A percentile compares a stretch with the other conserved stretches of the same genome.
Conservation (phyloP, 768 basidiomycete genomes). For the Pleurotus sapidus region DNA sequence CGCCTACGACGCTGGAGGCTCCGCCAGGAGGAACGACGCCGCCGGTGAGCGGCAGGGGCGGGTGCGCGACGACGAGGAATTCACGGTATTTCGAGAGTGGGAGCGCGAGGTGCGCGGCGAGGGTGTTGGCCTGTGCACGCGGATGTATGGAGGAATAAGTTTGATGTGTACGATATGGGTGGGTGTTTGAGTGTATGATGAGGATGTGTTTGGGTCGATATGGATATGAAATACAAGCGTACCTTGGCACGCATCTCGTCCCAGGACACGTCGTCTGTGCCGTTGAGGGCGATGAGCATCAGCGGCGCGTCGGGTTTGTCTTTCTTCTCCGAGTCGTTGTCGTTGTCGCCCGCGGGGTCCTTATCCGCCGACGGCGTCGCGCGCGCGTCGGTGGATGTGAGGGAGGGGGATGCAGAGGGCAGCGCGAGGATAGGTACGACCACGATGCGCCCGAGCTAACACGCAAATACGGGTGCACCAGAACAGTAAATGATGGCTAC, state of each 20-base stretch:
- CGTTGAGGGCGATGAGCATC: conserved; percentile 69
- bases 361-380: no score
- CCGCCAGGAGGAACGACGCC: not conserved
- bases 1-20: not conserved
- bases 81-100: conserved; percentile 42
- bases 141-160: no score
- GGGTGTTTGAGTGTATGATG: not conserved
- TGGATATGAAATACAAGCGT: conserved; percentile 11
- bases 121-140: conserved; percentile 32
- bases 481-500: no score
- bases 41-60: not conserved
- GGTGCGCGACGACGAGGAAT: conserved; percentile 15
- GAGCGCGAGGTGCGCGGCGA: conserved; percentile 42
- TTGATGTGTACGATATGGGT: no score
- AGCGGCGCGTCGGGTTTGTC: conserved; percentile 39
- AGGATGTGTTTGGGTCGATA: not conserved
- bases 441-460: conserved; percentile 66
- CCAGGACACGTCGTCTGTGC: conserved; percentile 62
- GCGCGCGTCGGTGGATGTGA: not conserved
- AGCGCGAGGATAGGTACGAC: conserved; percentile 61
- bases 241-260: conserved; percentile 64
- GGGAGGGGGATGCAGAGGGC: not conserved
- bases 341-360: no score
- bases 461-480: not conserved
- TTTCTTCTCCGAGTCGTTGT: no score